A percentile compares a stretch with the other conserved stretches of the same genome.
These are phyloP conservation scores for Lactifluus hygrophoroides DNA, from an alignment of 768 basidiomycete genomes.

Conservation along the genomic window DNA sequence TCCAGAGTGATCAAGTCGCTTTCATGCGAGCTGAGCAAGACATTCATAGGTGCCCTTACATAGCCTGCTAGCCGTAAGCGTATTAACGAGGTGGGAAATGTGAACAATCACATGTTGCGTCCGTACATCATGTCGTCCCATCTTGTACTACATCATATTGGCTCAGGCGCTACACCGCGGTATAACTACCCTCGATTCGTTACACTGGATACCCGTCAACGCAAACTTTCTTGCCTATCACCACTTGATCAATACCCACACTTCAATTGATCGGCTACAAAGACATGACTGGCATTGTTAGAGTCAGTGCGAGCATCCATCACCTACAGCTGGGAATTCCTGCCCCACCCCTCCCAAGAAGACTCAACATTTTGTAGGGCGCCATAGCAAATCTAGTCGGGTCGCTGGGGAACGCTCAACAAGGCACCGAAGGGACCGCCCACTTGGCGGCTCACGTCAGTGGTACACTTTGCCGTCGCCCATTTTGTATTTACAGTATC, in stretches of 20 bases:
- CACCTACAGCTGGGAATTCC: neutral
- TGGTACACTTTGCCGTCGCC: neutral
- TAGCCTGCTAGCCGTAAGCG: no score
- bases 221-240: neutral
- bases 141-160: neutral
- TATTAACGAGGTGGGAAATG: neutral
- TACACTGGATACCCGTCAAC: neutral
- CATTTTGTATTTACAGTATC: no score
- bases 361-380: neutral
- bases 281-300: neutral
- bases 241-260: neutral
- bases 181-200: slow-evolving; percentile 1
- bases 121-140: neutral
- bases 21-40: no score
- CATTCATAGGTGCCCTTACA: no score
- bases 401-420: neutral
- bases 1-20: no score
- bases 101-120: slow-evolving; percentile 8
- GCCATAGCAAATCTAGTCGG: neutral
- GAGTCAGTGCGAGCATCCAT: neutral
- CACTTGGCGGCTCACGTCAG: neutral
- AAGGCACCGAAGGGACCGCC: neutral
- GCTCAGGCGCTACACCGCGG: neutral
- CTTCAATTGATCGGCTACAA: neutral
- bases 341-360: no score